Percentiles rank a stretch among this genome's conserved stretches.
These are phyloP conservation scores for Kalmanozyma brasiliensis DNA, from an alignment of 1,284 basidiomycete species.

Conservation along the genomic window DNA sequence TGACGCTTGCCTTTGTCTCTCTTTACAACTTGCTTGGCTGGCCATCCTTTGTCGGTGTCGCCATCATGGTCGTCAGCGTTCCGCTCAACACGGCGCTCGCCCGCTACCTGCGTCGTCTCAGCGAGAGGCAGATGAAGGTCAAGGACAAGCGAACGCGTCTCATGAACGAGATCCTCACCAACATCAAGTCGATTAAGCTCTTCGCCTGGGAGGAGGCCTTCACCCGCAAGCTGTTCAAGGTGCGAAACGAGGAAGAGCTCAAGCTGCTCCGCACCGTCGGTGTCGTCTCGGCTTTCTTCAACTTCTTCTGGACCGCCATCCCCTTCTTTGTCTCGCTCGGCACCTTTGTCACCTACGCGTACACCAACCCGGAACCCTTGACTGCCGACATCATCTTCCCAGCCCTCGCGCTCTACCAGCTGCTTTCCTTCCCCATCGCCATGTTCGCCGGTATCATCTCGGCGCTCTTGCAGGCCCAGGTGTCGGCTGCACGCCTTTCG, in stretches of 20 bases:
- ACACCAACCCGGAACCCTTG: conserved; percentile 75
- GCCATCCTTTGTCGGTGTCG: conserved; percentile 82
- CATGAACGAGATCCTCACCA: conserved; percentile 65
- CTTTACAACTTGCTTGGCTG: conserved; percentile 81
- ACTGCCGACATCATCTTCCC: conserved; percentile 72
- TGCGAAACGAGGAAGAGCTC: conserved; percentile 78
- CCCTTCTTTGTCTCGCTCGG: conserved; percentile 85
- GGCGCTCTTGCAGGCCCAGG: conserved; percentile 63
- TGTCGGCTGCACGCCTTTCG: conserved; percentile 59
- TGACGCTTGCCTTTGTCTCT: conserved; percentile 71
- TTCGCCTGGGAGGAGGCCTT: conserved; percentile 63
- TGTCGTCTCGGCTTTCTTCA: conserved; percentile 78
- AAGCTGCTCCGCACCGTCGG: conserved; percentile 80
- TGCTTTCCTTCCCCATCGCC: conserved; percentile 80
- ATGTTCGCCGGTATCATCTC: conserved; percentile 69
- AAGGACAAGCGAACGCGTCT: conserved; percentile 76
- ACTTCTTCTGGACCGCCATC: conserved; percentile 76
- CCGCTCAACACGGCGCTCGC: conserved; percentile 80
- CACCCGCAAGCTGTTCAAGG: conserved; percentile 76
- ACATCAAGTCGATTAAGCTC: conserved; percentile 67
- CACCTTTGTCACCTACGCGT: conserved; percentile 83
- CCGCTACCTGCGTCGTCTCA: conserved; percentile 78
- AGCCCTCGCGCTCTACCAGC: conserved; percentile 66
- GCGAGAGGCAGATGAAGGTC: conserved; percentile 86
- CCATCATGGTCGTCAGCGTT: conserved; percentile 76